phyloP scores from a whole-genome alignment of 305 asterid genomes.

The Fraxinus velutina region DNA sequence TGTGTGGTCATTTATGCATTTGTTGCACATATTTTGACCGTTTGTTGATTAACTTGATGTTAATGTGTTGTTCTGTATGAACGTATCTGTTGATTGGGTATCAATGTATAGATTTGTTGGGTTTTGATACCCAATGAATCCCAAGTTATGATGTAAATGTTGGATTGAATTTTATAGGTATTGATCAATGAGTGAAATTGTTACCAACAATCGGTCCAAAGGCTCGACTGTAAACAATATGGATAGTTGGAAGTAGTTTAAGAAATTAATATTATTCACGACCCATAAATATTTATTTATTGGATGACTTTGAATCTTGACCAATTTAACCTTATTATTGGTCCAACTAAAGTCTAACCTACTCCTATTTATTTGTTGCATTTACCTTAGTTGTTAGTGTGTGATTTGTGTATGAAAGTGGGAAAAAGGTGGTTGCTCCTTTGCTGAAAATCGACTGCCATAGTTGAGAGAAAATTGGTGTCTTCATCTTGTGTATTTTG shows the following conservation, averaged over 20 bases:
- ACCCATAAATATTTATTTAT: too few species aligned
- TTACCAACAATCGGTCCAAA: background rate
- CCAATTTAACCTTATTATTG: background rate
- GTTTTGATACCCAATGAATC: too few species aligned
- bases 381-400: background rate
- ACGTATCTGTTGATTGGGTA: background rate
- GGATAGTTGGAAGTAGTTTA: too few species aligned
- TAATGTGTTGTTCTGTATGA: background rate
- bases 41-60: background rate
- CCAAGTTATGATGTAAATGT: background rate
- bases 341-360: background rate
- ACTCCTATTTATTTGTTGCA: background rate
- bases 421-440: background rate
- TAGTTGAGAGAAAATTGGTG: background rate
- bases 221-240: too few species aligned
- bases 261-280: too few species aligned
- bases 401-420: background rate
- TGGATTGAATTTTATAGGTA: background rate
- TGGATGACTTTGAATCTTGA: background rate
- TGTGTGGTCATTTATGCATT: background rate
- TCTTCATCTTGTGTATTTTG: background rate
- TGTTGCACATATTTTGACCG: background rate
- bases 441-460: background rate
- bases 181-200: too few species aligned
- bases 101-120: background rate